phyloP scores from a whole-genome alignment of 441 rosid genomes.

The Adansonia rubrostipa region DNA sequence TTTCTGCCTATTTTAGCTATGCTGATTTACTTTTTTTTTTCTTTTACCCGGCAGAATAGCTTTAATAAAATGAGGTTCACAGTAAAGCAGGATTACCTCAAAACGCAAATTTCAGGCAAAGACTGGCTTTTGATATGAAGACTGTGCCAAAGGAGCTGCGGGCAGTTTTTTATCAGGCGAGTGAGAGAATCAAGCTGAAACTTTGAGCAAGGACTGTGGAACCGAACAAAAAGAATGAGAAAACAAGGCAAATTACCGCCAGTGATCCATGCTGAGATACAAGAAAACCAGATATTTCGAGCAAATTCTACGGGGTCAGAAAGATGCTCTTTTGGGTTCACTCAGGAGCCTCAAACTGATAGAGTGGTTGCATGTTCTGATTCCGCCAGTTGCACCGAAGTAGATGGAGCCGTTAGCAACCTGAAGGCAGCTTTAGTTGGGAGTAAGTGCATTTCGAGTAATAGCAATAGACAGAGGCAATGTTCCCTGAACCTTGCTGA shows the following conservation, averaged over 20 bases:
- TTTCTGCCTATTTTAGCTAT: not conserved
- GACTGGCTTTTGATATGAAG: conserved; percentile 8
- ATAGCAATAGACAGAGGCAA: conserved; percentile 24
- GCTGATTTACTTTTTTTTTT: not conserved
- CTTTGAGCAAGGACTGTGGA: not conserved
- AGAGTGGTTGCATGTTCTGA: conserved; percentile 22
- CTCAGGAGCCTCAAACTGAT: conserved; percentile 29
- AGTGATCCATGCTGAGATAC: conserved; percentile 34
- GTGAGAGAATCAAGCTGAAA: conserved; percentile 17
- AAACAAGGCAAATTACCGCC: conserved; percentile 31
- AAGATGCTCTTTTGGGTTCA: conserved; percentile 37
- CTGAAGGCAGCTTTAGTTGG: conserved; percentile 22
- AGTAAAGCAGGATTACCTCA: conserved; percentile 25
- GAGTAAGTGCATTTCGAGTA: not conserved
- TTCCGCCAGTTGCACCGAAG: conserved; percentile 16
- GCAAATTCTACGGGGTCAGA: conserved; percentile 38
- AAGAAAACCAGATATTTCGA: conserved; percentile 31
- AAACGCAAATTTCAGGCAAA: conserved; percentile 3
- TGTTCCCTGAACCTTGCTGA: conserved; percentile 24
- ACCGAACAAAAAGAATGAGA: conserved; percentile 38
- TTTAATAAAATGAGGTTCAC: conserved; percentile 25
- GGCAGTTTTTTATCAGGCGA: conserved; percentile 8
- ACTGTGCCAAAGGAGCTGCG: conserved; percentile 19
- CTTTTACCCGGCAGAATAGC: conserved; percentile 16
- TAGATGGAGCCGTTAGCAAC: not conserved